phyloP scores from a whole-genome alignment of 1,284 basidiomycete species.

The Boletus mariae region DNA sequence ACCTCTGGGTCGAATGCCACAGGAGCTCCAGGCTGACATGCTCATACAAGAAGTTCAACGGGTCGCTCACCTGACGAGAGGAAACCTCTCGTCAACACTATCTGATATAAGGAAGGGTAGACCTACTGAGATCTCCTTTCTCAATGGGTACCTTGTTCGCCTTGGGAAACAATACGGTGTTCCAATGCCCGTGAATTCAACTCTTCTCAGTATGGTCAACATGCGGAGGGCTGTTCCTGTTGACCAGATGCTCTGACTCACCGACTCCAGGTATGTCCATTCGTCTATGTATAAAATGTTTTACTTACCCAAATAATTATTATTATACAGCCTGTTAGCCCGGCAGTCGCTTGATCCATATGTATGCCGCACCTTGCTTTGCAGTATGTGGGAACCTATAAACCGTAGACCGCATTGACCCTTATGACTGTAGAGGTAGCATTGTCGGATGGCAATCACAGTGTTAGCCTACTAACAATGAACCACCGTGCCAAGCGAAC shows the following conservation, averaged over 20 bases:
- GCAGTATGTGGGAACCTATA: too few species aligned
- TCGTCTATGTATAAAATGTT: background rate
- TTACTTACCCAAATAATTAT: constrained; percentile 1
- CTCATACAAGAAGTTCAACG: constrained; percentile 52
- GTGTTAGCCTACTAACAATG: too few species aligned
- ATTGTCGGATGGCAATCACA: too few species aligned
- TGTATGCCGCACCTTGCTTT: too few species aligned
- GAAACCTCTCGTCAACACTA: constrained; percentile 79
- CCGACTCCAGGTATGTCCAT: constrained; percentile 8
- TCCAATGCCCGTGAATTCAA: constrained; percentile 58
- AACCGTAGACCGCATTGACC: too few species aligned
- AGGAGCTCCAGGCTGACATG: constrained; percentile 35
- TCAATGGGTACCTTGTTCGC: constrained; percentile 82
- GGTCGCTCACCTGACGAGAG: constrained; percentile 52
- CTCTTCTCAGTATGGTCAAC: constrained; percentile 61
- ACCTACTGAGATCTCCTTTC: constrained; percentile 74
- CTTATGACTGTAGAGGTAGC: too few species aligned
- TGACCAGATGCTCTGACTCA: constrained; percentile 37
- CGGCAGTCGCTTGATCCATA: background rate
- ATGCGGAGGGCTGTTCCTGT: constrained; percentile 43
- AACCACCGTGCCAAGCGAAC: too few species aligned
- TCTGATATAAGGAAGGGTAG: constrained; percentile 59
- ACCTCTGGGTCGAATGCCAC: constrained; percentile 41
- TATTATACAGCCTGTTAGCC: background rate
- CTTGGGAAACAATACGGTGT: constrained; percentile 65